A percentile compares a stretch with the other conserved stretches of the same genome.
Conservation (phyloP, 495 filamentous ascomycete genomes). For the Penicillium ucsense region DNA sequence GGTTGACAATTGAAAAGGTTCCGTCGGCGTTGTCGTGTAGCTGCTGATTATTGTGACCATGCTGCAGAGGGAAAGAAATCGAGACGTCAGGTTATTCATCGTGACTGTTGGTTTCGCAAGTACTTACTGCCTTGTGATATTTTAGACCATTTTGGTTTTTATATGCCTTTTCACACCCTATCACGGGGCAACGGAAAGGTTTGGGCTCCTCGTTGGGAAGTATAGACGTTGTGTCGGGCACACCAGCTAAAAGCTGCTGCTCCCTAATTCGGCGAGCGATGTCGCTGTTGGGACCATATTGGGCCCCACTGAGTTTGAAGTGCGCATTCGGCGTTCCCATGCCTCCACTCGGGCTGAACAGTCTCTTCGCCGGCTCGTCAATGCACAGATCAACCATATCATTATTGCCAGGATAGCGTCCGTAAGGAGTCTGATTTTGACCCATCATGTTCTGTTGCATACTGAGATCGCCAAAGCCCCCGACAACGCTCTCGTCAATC, state of each 20-base stretch:
- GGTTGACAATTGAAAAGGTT: constrained; percentile 96
- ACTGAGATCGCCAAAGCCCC: constrained; percentile 37
- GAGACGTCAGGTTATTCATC: neutral
- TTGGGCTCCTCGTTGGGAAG: constrained; percentile 69
- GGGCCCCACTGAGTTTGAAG: constrained; percentile 60
- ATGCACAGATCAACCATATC: constrained; percentile 71
- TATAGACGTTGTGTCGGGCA: constrained; percentile 42
- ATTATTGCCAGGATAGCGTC: constrained; percentile 34
- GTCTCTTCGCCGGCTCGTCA: constrained; percentile 86
- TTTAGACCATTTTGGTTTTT: constrained; percentile 99
- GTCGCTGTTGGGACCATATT: constrained; percentile 66
- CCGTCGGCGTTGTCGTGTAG: constrained; percentile 92
- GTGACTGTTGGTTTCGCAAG: neutral
- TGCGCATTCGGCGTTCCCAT: constrained; percentile 58
- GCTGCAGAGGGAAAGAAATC: constrained; percentile 33
- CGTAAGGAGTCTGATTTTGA: constrained; percentile 42
- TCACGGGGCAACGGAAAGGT: constrained; percentile 94
- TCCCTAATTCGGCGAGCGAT: constrained; percentile 59
- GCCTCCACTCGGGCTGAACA: constrained; percentile 78
- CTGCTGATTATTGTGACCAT: constrained; percentile 93
- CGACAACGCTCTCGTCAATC: constrained; percentile 49
- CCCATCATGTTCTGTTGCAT: constrained; percentile 53
- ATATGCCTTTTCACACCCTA: constrained; percentile 98
- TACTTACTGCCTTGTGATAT: constrained; percentile 62
- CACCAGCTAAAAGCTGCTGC: constrained; percentile 63